These are phyloP conservation scores for Chaetomium globosum DNA, from an alignment of 2,329 filamentous ascomycete genomes.

Conservation along the genomic window DNA sequence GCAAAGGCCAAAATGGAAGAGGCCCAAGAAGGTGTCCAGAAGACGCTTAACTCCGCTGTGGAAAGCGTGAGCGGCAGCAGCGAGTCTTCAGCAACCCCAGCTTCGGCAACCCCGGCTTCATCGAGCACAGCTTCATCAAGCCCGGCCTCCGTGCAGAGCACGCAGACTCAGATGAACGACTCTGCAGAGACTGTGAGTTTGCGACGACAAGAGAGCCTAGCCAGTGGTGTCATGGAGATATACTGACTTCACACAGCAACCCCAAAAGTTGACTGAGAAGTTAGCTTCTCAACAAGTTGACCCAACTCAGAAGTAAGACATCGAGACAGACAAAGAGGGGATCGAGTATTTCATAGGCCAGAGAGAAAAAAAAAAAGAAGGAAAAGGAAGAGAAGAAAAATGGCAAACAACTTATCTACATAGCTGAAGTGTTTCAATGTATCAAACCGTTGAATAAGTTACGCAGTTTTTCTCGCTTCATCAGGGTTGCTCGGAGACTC, in stretches of 20 bases:
- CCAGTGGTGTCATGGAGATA: too few species aligned
- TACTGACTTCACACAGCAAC: conserved; percentile 33
- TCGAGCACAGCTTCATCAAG: conserved; percentile 10
- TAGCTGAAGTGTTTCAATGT: too few species aligned
- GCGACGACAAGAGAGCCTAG: too few species aligned
- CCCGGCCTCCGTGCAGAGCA: conserved; percentile 1
- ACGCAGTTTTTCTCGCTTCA: too few species aligned
- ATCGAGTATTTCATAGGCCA: not conserved
- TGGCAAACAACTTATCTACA: too few species aligned
- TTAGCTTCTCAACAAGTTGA: conserved; percentile 29
- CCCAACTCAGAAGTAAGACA: conserved; percentile 23
- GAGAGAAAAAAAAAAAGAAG: too few species aligned
- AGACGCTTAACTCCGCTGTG: not conserved
- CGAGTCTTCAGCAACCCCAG: not conserved
- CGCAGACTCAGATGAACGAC: conserved; percentile 21
- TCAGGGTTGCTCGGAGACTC: too few species aligned
- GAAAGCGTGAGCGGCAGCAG: conserved; percentile 12
- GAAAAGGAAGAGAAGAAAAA: too few species aligned
- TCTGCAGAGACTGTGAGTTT: conserved; percentile 25
- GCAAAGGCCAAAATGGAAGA: not conserved
- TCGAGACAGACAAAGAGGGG: not conserved
- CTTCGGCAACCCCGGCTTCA: not conserved
- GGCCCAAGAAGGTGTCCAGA: not conserved
- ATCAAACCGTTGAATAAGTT: too few species aligned
- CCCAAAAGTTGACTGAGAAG: conserved; percentile 38